Conservation (phyloP, 768 basidiomycete genomes). For the Hygrophoropsis aurantiaca region DNA sequence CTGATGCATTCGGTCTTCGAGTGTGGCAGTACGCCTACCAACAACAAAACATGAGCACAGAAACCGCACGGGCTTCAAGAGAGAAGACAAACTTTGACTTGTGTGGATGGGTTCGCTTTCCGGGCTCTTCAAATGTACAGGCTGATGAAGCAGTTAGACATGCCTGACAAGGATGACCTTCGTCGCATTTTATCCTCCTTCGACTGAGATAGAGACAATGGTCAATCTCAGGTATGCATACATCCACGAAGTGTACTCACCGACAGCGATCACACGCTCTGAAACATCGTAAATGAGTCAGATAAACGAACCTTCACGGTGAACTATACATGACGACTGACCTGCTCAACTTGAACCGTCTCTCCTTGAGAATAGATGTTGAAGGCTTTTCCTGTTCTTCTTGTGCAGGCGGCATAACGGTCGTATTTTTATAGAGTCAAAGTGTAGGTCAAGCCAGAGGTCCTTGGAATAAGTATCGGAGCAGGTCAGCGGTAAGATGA, state of each 20-base stretch:
- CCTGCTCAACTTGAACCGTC: constrained; percentile 88
- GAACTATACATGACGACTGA: constrained; percentile 28
- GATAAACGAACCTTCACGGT: constrained; percentile 2
- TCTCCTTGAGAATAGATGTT: constrained; percentile 65
- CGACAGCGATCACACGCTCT: constrained; percentile 92
- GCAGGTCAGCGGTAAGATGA: constrained; percentile 11
- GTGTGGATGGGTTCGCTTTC: constrained; percentile 82
- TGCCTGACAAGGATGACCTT: constrained; percentile 86
- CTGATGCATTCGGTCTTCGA: constrained; percentile 88
- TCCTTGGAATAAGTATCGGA: constrained; percentile 26
- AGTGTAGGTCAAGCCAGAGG: constrained; percentile 3
- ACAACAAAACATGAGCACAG: constrained; percentile 1
- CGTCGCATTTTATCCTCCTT: constrained; percentile 84
- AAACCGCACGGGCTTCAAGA: constrained; percentile 4
- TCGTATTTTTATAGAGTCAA: constrained; percentile 4
- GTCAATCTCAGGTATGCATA: neutral
- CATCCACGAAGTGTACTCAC: constrained; percentile 44
- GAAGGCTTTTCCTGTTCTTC: constrained; percentile 45
- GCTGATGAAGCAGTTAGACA: constrained; percentile 80
- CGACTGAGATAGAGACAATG: constrained; percentile 44
- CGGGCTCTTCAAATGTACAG: constrained; percentile 86
- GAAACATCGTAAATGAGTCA: constrained; percentile 13
- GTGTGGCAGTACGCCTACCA: constrained; percentile 77
- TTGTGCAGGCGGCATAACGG: constrained; percentile 29
- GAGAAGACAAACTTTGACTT: constrained; percentile 72